Conservation (phyloP, 2,329 filamentous ascomycete species). For the Penicillium psychrosexuale region DNA sequence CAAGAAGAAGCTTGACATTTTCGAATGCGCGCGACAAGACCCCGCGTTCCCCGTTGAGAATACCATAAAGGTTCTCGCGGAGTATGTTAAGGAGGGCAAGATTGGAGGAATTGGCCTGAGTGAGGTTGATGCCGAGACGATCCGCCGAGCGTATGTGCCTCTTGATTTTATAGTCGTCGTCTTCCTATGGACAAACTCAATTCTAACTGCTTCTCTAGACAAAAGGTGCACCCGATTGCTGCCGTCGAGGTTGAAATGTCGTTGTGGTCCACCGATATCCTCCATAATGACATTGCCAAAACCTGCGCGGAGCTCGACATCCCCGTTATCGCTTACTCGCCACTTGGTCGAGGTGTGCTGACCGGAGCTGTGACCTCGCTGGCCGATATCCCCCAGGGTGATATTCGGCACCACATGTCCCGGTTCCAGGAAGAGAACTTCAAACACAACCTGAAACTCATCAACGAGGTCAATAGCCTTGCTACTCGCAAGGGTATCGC, state of each 20-base stretch:
- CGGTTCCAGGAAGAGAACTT: constrained; percentile 53
- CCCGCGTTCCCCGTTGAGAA: constrained; percentile 50
- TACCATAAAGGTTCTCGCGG: constrained; percentile 39
- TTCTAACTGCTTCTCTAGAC: constrained; percentile 37
- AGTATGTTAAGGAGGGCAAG: constrained; percentile 44
- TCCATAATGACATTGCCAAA: constrained; percentile 56
- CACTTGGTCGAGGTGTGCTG: constrained; percentile 57
- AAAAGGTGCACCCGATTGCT: constrained; percentile 54
- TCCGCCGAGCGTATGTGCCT: constrained; percentile 39
- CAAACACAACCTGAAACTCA: constrained; percentile 50
- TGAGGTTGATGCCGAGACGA: constrained; percentile 46
- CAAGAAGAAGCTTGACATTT: constrained; percentile 60
- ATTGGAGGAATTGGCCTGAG: constrained; percentile 45
- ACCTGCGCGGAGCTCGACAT: constrained; percentile 57
- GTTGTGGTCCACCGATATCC: constrained; percentile 55
- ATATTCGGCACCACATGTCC: constrained; percentile 44
- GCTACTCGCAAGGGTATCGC: constrained; percentile 46
- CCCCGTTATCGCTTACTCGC: constrained; percentile 59
- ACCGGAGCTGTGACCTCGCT: constrained; percentile 48
- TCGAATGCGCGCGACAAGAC: constrained; percentile 59
- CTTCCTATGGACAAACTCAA: not conserved
- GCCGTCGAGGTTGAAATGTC: constrained; percentile 62
- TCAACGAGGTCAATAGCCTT: constrained; percentile 45
- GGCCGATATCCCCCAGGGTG: constrained; percentile 48
- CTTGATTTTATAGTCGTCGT: not conserved